Percentiles rank a stretch among this genome's conserved stretches.
Evolutionary conservation across 495 filamentous ascomycete species (phyloP).

Genomic region (Haplographium delicatum): DNA sequence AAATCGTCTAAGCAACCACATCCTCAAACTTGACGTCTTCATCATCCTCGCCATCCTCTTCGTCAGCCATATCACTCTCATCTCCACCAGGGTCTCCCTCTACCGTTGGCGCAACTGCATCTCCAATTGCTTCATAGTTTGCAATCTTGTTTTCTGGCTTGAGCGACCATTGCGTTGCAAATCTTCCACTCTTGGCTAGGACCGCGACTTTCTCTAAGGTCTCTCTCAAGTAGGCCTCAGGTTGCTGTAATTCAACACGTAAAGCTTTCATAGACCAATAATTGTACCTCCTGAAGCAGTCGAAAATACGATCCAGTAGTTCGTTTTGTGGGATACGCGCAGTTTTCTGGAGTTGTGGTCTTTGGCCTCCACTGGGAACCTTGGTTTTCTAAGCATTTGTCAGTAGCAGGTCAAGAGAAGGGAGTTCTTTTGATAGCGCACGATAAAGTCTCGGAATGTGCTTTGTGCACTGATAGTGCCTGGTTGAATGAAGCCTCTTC

Average conservation of each 20-base stretch:
- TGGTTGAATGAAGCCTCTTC: conserved; percentile 36
- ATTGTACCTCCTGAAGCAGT: conserved; percentile 72
- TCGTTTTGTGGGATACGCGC: conserved; percentile 82
- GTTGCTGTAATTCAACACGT: conserved; percentile 67
- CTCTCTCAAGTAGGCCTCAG: conserved; percentile 86
- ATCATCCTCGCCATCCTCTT: conserved; percentile 57
- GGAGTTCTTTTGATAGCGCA: conserved; percentile 34
- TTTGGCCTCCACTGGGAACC: background rate
- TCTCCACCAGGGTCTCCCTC: conserved; percentile 44
- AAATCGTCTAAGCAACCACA: conserved; percentile 30
- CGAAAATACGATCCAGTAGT: conserved; percentile 76
- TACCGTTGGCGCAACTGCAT: conserved; percentile 44
- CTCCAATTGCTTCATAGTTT: conserved; percentile 38
- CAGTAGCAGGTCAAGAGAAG: background rate
- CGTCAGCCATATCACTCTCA: conserved; percentile 45
- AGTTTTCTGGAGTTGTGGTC: conserved; percentile 49
- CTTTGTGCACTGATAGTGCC: conserved; percentile 43
- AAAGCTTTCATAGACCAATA: conserved; percentile 89
- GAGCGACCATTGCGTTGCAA: conserved; percentile 77
- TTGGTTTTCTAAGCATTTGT: conserved; percentile 9
- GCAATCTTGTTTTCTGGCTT: conserved; percentile 64
- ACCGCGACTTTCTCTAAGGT: conserved; percentile 76
- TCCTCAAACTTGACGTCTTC: conserved; percentile 75
- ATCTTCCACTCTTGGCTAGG: conserved; percentile 71
- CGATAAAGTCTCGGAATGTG: conserved; percentile 52